Percentiles rank a stretch among this genome's conserved stretches.
Conservation (phyloP, 164 flowering plant genomes). For the Vitis labrusca region DNA sequence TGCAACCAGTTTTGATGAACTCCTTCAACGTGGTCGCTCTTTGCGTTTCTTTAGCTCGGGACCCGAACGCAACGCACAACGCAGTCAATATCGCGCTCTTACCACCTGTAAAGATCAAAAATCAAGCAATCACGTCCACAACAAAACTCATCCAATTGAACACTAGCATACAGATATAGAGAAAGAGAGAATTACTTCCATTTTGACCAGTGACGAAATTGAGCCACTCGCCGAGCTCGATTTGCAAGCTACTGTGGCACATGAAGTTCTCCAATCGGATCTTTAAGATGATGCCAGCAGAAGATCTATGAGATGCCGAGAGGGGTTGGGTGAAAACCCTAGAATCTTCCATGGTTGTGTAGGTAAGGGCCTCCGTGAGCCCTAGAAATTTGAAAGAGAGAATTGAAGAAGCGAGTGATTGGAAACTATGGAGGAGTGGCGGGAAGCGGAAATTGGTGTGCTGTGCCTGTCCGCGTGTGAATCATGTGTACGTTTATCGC, state of each 20-base stretch:
- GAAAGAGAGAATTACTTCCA: constrained; percentile 53
- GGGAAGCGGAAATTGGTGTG: too few species aligned
- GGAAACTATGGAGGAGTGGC: too few species aligned
- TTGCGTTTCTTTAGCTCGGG: constrained; percentile 77
- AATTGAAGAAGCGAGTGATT: too few species aligned
- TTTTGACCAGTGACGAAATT: constrained; percentile 97
- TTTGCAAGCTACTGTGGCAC: constrained; percentile 75
- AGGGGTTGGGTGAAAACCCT: constrained; percentile 28
- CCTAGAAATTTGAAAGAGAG: too few species aligned
- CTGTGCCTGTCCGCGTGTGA: too few species aligned
- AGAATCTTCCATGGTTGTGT: constrained; percentile 40
- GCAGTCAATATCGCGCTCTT: constrained; percentile 93
- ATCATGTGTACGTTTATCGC: too few species aligned
- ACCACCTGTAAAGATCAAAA: constrained; percentile 58
- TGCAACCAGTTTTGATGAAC: constrained; percentile 91
- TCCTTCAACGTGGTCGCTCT: constrained; percentile 83
- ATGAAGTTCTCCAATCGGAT: constrained; percentile 86
- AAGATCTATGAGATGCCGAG: constrained; percentile 23
- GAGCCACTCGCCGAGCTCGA: constrained; percentile 68
- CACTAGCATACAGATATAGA: neutral
- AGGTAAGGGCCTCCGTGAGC: too few species aligned
- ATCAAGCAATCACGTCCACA: neutral
- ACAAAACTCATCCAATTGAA: neutral
- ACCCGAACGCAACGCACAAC: constrained; percentile 81
- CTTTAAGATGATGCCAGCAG: constrained; percentile 57